Evolutionary conservation across 176 grass and related monocot species (phyloP), one percentile per base, ranked within the genome.

Genomic region (Paspalum vaginatum): DNA sequence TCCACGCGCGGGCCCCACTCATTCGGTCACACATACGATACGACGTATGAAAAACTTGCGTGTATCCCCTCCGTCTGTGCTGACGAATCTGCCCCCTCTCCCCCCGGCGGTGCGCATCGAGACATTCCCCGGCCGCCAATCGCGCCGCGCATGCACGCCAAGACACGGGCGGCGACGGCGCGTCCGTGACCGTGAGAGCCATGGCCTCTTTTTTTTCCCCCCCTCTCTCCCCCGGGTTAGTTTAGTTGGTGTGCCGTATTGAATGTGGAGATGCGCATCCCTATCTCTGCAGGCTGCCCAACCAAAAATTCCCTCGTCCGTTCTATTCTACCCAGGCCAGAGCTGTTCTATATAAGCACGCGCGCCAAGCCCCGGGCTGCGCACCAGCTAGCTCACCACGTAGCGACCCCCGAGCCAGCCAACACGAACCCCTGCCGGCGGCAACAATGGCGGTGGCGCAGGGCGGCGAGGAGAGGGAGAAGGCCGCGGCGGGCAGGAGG

Each of bases 401-500:
- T n/a, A n/a, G n/a, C 32, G 32, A 32, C 32, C 32, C 32, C 32
- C 32, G 32, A 32, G 32, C 32, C 32, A 32, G n/a, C n/a, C n/a
- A 46, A 21, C n/a, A 7, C 70, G 68, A 81, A 52, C 38, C 17
- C 24, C 14, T 5, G 24, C 4, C 57, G 17, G 20, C 20, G 18
- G 49, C 51, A 53, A 53, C 17, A 22, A 88, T 83, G 86, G 80
- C 67, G 55, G 79, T 72, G n/a, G n/a, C n/a, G 48, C 73, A 57
- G n/a, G 85, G 64, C 38, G 56, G 72, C 38, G 65, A 62, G 22
- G 79, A 87, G 41, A 73, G 14, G 74, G 57, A 16, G 43, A 75
- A 81, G 77, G 58, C 13, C 13, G 56, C 21, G 52, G 7, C 52
- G 52, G 18, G 21, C n/a, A 13, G 5, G 61, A 5, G 73, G 50